A percentile compares a stretch with the other conserved stretches of the same genome.
Conservation (phyloP, 805 yeast genomes). For the Kodamaea kakaduensis region DNA sequence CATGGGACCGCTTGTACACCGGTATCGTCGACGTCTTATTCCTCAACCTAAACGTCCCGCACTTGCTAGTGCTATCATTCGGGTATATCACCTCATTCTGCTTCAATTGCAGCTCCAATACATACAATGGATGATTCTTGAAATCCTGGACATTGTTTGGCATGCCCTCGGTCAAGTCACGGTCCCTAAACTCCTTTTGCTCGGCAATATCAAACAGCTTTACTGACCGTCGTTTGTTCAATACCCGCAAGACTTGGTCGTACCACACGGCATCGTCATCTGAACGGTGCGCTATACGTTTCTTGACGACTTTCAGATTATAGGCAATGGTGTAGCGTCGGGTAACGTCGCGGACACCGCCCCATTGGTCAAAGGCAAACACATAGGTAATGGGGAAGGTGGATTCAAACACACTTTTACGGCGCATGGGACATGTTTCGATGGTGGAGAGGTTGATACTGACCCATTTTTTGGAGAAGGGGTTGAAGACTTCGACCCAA, state of each 20-base stretch:
- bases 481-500: constrained; percentile 96
- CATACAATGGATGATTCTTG: constrained; percentile 82
- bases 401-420: constrained; percentile 56
- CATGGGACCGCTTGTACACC: constrained; percentile 66
- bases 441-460: constrained; percentile 68
- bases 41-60: constrained; percentile 62
- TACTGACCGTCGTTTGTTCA: constrained; percentile 9
- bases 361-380: constrained; percentile 65
- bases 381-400: constrained; percentile 64
- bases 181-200: constrained; percentile 52
- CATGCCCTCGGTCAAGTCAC: constrained; percentile 76
- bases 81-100: constrained; percentile 71
- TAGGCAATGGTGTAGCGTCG: constrained; percentile 69
- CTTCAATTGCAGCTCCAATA: constrained; percentile 68
- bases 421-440: constrained; percentile 53
- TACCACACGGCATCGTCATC: constrained; percentile 62
- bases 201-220: constrained; percentile 49
- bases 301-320: constrained; percentile 72
- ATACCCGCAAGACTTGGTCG: constrained; percentile 32
- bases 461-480: constrained; percentile 67
- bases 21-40: constrained; percentile 43
- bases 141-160: constrained; percentile 82
- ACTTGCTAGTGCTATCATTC: constrained; percentile 45
- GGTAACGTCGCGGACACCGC: constrained; percentile 77
- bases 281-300: constrained; percentile 58